Percentiles rank a stretch among this genome's conserved stretches.
Conservation (phyloP, 2,329 filamentous ascomycete species). For the Stagonosporopsis chrysanthemi region DNA sequence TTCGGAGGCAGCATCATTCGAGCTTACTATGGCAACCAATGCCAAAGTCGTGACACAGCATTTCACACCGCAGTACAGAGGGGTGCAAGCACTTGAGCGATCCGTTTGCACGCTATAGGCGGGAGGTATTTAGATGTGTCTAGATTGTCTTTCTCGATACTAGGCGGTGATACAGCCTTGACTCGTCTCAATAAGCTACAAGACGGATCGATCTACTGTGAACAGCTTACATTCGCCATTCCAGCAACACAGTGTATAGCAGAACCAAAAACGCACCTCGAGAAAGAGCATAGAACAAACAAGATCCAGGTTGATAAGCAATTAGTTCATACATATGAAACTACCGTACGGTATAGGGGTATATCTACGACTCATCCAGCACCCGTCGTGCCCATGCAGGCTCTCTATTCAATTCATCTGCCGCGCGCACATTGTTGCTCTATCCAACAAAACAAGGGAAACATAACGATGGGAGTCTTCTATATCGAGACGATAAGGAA, state of each 20-base stretch:
- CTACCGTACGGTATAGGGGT: constrained; percentile 8
- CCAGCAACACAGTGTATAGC: neutral
- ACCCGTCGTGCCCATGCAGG: neutral
- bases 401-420: neutral
- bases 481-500: constrained; percentile 1
- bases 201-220: neutral
- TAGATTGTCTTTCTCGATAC: neutral
- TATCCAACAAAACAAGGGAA: neutral
- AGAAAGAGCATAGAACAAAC: neutral
- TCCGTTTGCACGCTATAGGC: neutral
- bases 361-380: constrained; percentile 2
- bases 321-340: constrained; percentile 13
- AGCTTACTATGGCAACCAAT: neutral
- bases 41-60: neutral
- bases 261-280: neutral
- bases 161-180: neutral
- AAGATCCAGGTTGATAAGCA: neutral
- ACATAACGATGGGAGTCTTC: neutral
- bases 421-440: constrained; percentile 4
- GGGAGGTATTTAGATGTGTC: neutral
- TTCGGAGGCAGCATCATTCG: neutral
- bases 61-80: neutral
- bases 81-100: no score
- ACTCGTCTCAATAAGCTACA: neutral
- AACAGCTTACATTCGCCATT: neutral